Evolutionary conservation across 768 basidiomycete species (phyloP).

Genomic region (Amanita phalloides): DNA sequence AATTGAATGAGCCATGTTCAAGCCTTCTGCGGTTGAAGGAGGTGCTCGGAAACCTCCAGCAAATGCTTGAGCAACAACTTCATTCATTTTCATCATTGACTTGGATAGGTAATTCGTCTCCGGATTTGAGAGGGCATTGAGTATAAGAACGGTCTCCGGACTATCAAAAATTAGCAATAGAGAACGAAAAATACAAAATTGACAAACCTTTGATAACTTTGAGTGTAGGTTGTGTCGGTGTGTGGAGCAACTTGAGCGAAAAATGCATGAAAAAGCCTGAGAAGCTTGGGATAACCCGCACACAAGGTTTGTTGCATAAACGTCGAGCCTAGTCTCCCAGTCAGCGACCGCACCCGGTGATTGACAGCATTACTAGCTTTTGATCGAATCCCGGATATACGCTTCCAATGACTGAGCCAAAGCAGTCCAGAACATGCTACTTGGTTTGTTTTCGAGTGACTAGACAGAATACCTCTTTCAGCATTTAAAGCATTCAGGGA

Average conservation of each 20-base stretch:
- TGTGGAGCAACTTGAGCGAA: conserved; percentile 93
- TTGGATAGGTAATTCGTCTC: conserved; percentile 86
- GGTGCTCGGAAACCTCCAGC: conserved; percentile 58
- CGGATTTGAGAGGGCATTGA: conserved; percentile 75
- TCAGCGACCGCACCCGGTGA: neutral
- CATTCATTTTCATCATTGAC: conserved; percentile 75
- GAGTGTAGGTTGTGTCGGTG: conserved; percentile 87
- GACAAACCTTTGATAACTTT: conserved; percentile 69
- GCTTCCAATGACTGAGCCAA: conserved; percentile 75
- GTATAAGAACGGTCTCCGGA: conserved; percentile 83
- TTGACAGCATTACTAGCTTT: conserved; percentile 34
- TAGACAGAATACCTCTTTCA: conserved; percentile 16
- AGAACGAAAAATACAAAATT: neutral
- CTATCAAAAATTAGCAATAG: conserved; percentile 25
- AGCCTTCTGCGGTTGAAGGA: conserved; percentile 68
- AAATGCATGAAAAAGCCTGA: conserved; percentile 93
- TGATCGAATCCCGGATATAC: conserved; percentile 68
- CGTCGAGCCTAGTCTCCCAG: conserved; percentile 24
- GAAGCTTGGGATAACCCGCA: conserved; percentile 74
- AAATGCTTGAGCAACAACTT: conserved; percentile 69
- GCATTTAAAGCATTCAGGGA: neutral
- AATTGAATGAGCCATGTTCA: conserved; percentile 63
- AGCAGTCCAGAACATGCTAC: conserved; percentile 83
- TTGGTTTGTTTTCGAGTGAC: conserved; percentile 87
- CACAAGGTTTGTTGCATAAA: conserved; percentile 89